These are phyloP conservation scores for Sideroxylon spinosum DNA, from an alignment of 179 eudicot species.

Conservation along the genomic window DNA sequence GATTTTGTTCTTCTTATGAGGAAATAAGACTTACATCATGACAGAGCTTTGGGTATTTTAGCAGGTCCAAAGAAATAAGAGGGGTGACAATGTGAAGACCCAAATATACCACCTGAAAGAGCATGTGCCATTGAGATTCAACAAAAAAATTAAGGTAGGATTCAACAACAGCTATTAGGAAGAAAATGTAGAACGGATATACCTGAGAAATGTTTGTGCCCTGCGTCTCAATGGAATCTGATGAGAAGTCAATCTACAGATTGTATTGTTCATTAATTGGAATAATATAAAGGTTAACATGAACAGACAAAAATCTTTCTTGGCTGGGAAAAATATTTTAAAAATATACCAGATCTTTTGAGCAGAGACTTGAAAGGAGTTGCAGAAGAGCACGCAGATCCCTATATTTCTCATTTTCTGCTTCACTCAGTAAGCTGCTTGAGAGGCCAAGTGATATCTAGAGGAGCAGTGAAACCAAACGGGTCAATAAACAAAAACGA, in stretches of 20 bases:
- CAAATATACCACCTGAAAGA: slow-evolving; percentile 75
- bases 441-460: slow-evolving; percentile 53
- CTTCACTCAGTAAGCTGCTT: slow-evolving; percentile 71
- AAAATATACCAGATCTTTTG: slow-evolving; percentile 79
- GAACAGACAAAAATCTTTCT: not conserved
- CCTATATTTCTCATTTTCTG: slow-evolving; percentile 74
- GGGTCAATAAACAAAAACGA: not conserved
- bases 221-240: slow-evolving; percentile 61
- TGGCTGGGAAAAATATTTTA: not conserved
- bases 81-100: slow-evolving; percentile 97
- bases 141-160: not conserved
- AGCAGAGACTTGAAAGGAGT: slow-evolving; percentile 74
- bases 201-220: slow-evolving; percentile 84
- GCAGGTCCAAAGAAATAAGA: slow-evolving; percentile 68
- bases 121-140: slow-evolving; percentile 11
- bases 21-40: slow-evolving; percentile 55
- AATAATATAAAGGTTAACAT: not conserved
- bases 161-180: too few species aligned
- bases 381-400: slow-evolving; percentile 90
- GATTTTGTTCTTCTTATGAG: not conserved
- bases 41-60: slow-evolving; percentile 92
- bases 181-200: slow-evolving; percentile 1
- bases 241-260: slow-evolving; percentile 78
- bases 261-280: slow-evolving; percentile 4
- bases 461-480: slow-evolving; percentile 9